Conservation (phyloP, 2,329 filamentous ascomycete species). For the Byssothecium circinans region DNA sequence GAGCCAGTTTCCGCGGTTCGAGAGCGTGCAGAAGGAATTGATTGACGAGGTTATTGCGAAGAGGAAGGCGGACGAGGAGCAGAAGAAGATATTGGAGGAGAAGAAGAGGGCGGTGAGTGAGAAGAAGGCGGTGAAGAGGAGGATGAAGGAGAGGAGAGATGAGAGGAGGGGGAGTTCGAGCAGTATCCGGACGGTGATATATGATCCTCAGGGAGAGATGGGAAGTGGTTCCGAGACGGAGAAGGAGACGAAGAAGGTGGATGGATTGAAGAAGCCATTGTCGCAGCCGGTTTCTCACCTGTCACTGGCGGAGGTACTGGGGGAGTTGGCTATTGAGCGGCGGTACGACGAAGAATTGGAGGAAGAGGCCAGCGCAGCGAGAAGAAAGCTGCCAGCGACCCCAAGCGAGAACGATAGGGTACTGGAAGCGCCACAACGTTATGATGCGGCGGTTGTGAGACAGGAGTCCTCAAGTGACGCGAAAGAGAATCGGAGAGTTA, state of each 20-base stretch:
- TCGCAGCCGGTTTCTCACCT: not conserved
- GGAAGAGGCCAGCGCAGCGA: not conserved
- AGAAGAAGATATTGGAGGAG: not conserved
- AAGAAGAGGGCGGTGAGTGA: not conserved
- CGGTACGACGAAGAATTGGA: not conserved
- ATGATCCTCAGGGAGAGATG: not conserved
- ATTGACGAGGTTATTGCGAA: not conserved
- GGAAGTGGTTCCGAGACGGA: not conserved
- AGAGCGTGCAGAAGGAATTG: conserved; percentile 3
- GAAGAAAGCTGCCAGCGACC: not conserved
- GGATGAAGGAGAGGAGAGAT: not conserved
- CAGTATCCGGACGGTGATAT: conserved; percentile 4
- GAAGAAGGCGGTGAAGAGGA: not conserved
- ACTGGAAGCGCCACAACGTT: not conserved
- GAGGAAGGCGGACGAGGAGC: not conserved
- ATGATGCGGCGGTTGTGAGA: no score
- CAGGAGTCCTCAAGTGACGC: no score
- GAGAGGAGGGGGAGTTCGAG: not conserved
- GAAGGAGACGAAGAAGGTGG: not conserved
- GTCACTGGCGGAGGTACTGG: not conserved
- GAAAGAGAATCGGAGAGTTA: no score
- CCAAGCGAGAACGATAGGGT: not conserved
- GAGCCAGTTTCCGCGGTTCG: conserved; percentile 11
- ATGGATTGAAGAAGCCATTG: not conserved
- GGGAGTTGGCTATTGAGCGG: not conserved